Evolutionary conservation across 208 protist genomes (phyloP).

Genomic region (Tetramitus jugosus): DNA sequence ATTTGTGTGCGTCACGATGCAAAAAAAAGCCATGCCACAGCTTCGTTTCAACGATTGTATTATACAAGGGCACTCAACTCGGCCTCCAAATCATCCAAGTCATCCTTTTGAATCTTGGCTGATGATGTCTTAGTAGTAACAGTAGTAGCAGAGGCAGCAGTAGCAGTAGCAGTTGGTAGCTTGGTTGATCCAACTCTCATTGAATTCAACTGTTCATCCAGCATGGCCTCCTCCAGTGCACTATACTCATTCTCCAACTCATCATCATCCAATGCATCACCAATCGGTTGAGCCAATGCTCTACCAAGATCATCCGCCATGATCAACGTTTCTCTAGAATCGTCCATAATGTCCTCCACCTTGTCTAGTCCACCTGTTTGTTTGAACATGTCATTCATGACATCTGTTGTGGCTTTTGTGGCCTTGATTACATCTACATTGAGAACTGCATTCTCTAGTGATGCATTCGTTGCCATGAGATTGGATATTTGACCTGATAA

Average conservation of each 20-base stretch:
- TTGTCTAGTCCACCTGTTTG: constrained; percentile 18
- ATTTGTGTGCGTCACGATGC: too few species aligned
- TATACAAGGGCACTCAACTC: constrained; percentile 20
- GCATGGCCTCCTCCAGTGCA: neutral
- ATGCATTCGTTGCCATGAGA: neutral
- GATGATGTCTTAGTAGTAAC: neutral
- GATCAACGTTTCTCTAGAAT: neutral
- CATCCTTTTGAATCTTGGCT: too few species aligned
- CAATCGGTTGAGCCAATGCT: constrained; percentile 4
- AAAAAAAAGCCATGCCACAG: too few species aligned
- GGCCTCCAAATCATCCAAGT: neutral
- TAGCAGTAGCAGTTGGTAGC: neutral
- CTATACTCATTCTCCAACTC: constrained; percentile 8
- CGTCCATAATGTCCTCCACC: constrained; percentile 11
- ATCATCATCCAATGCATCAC: neutral
- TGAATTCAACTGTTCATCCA: neutral
- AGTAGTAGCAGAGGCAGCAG: too few species aligned
- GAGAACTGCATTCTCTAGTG: constrained; percentile 5
- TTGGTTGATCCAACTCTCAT: neutral
- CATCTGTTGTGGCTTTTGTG: neutral
- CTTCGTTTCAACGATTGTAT: too few species aligned
- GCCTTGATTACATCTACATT: neutral
- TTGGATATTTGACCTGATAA: constrained; percentile 8
- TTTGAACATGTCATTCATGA: constrained; percentile 12
- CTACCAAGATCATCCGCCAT: neutral